A percentile compares a stretch with the other conserved stretches of the same genome.
phyloP scores from a whole-genome alignment of 805 yeast genomes.

The Teunomyces aglyptinius region DNA sequence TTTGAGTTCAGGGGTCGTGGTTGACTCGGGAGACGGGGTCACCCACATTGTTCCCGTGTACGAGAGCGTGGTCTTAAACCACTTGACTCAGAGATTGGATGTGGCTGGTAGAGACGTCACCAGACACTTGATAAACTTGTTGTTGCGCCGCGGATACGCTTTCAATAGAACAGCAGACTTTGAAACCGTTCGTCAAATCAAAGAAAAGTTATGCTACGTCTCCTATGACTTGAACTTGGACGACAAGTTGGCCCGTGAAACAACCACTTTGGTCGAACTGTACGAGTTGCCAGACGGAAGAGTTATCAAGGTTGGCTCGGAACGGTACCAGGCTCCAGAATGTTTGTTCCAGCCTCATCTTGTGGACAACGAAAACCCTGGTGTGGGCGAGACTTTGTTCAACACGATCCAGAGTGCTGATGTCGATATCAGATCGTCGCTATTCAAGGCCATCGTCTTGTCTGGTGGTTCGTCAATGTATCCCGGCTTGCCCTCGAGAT shows the following conservation, averaged over 20 bases:
- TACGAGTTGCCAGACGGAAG: slow-evolving; percentile 98
- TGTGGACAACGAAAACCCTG: slow-evolving; percentile 95
- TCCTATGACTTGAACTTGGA: slow-evolving; percentile 92
- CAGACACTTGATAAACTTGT: slow-evolving; percentile 85
- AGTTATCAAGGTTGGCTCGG: slow-evolving; percentile 88
- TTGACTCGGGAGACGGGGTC: slow-evolving; percentile 98
- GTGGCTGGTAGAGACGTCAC: slow-evolving; percentile 99
- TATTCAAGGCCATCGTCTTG: slow-evolving; percentile 87
- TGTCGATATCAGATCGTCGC: slow-evolving; percentile 83
- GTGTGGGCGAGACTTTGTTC: slow-evolving; percentile 86
- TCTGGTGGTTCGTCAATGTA: slow-evolving; percentile 99
- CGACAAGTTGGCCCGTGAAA: slow-evolving; percentile 81
- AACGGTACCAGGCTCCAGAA: slow-evolving; percentile 95
- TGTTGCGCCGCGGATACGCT: slow-evolving; percentile 95
- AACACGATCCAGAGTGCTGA: slow-evolving; percentile 94
- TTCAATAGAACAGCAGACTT: slow-evolving; percentile 98
- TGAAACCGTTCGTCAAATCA: slow-evolving; percentile 96
- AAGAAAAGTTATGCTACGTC: slow-evolving; percentile 93
- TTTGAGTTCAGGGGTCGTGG: slow-evolving; percentile 93
- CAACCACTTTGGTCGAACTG: slow-evolving; percentile 89
- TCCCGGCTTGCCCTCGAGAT: slow-evolving; percentile 93
- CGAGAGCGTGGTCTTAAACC: slow-evolving; percentile 94
- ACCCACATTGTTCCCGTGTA: slow-evolving; percentile 98
- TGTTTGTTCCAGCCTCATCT: slow-evolving; percentile 94
- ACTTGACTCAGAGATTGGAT: slow-evolving; percentile 85